Conservation (phyloP, 805 yeast genomes). For the Myxozyma mucilagina region DNA sequence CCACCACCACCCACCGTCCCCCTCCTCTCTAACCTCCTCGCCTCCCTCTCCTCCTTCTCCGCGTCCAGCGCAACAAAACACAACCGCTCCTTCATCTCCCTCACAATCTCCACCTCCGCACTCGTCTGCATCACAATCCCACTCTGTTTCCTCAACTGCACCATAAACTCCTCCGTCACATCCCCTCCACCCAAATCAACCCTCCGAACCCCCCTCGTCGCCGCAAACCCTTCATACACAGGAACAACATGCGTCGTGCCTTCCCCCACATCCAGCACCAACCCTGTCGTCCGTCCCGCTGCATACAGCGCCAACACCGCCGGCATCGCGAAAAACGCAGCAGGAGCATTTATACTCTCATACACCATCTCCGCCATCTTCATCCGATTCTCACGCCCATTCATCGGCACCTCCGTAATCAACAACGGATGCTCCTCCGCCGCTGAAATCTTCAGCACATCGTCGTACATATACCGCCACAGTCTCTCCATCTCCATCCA, state of each 20-base stretch:
- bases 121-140: constrained; percentile 69
- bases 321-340: constrained; percentile 69
- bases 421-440: constrained; percentile 76
- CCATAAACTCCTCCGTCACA: constrained; percentile 71
- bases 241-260: constrained; percentile 90
- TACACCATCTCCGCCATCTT: constrained; percentile 63
- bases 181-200: constrained; percentile 86
- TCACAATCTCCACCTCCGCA: constrained; percentile 79
- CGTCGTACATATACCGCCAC: constrained; percentile 69
- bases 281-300: constrained; percentile 86
- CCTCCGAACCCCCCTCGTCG: constrained; percentile 70
- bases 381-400: constrained; percentile 63
- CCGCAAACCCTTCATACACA: constrained; percentile 82
- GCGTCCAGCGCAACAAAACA: constrained; percentile 67
- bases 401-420: constrained; percentile 86
- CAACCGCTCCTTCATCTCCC: constrained; percentile 71
- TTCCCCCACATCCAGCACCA: constrained; percentile 88
- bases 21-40: constrained; percentile 33
- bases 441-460: constrained; percentile 56
- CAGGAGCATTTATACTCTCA: constrained; percentile 73
- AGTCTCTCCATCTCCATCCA: constrained; percentile 86
- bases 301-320: constrained; percentile 85
- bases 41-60: constrained; percentile 54
- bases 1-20: constrained; percentile 32
- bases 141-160: constrained; percentile 61